Conservation (phyloP, 2,329 filamentous ascomycete species). For the Penicillium sp. region DNA sequence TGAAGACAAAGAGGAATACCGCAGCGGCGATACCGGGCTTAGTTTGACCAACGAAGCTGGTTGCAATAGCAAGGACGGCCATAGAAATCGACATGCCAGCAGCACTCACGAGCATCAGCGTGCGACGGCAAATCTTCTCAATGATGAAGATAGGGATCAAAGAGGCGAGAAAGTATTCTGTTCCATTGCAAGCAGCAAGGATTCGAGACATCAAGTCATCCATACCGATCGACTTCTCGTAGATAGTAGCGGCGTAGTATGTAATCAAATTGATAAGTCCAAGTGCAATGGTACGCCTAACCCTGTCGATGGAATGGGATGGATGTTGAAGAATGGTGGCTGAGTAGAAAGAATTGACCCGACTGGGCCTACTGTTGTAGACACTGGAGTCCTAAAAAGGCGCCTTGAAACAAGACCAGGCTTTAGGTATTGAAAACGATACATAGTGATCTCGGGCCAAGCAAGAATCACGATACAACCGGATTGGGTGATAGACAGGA, state of each 20-base stretch:
- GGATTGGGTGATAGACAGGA: slow-evolving; percentile 7
- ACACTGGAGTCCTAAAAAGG: slow-evolving; percentile 25
- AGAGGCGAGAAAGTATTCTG: too few species aligned
- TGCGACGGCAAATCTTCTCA: too few species aligned
- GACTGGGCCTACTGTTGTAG: slow-evolving; percentile 16
- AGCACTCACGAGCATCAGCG: too few species aligned
- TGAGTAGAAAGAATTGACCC: slow-evolving; percentile 13
- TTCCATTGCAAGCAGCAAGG: slow-evolving; percentile 32
- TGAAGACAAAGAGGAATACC: too few species aligned
- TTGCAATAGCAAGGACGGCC: too few species aligned
- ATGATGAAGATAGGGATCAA: too few species aligned
- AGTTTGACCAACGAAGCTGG: too few species aligned
- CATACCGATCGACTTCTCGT: slow-evolving; percentile 50
- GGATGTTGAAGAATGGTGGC: slow-evolving; percentile 4
- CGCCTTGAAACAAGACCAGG: not conserved
- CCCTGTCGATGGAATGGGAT: slow-evolving; percentile 14
- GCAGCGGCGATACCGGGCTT: too few species aligned
- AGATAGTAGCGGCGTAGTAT: too few species aligned
- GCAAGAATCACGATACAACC: slow-evolving; percentile 4
- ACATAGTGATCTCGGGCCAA: not conserved
- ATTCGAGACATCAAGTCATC: slow-evolving; percentile 52
- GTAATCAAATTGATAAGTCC: not conserved
- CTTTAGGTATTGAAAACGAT: not conserved
- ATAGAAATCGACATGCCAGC: too few species aligned
- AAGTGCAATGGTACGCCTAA: slow-evolving; percentile 21